Percentiles rank a stretch among this genome's conserved stretches.
Conservation (phyloP, 352 stramenopile genomes). For the Globisporangium lucens region DNA sequence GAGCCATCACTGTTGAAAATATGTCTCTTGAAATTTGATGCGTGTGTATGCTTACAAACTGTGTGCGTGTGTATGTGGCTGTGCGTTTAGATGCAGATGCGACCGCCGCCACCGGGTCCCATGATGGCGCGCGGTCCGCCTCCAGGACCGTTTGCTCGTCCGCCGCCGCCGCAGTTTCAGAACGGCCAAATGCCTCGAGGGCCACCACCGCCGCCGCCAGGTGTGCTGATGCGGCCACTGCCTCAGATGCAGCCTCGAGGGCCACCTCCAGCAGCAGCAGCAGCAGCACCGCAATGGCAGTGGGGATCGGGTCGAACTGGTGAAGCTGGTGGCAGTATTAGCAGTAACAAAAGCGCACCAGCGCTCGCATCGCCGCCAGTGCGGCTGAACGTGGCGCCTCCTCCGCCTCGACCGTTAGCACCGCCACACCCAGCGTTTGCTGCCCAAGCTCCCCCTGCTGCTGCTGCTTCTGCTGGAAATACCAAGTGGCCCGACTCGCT, state of each 20-base stretch:
- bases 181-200: conserved; percentile 11
- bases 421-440: conserved; percentile 14
- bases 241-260: conserved; percentile 15
- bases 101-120: conserved; percentile 32
- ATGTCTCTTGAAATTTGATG: neutral
- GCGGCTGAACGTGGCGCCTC: conserved; percentile 38
- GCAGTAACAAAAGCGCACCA: conserved; percentile 19
- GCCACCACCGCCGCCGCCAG: conserved; percentile 15
- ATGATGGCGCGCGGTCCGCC: conserved; percentile 17
- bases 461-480: conserved; percentile 23
- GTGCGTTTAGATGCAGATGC: conserved; percentile 19
- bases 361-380: conserved; percentile 27
- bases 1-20: neutral
- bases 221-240: conserved; percentile 11
- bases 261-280: neutral
- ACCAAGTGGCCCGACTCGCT: conserved; percentile 82
- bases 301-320: conserved; percentile 46
- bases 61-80: neutral
- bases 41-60: neutral
- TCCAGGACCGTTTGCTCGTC: conserved; percentile 13
- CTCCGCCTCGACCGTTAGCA: conserved; percentile 14
- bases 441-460: conserved; percentile 13
- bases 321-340: conserved; percentile 7
- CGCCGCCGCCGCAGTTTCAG: conserved; percentile 14
- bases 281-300: conserved; percentile 49